Base-by-base conservation (phyloP, 179 eudicot genomes). In the Spinacia oleracea region DNA sequence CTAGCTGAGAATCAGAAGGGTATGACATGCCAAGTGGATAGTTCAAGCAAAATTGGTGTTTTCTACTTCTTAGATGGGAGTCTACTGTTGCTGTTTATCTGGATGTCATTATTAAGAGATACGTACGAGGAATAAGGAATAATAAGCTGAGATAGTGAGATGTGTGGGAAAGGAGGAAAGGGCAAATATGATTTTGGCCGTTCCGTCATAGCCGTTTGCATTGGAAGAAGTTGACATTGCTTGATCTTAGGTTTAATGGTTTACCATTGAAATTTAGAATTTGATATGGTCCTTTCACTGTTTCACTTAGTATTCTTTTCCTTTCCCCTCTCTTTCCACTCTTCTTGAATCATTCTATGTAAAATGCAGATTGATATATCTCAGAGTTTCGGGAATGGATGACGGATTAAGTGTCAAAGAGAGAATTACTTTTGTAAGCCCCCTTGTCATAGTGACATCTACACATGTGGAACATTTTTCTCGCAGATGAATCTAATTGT, bases 351-450 rank as follows among this genome's bases (percentile, higher is more conserved):
- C 10, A 35, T 70, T 27, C 40, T 56, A 29, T 71, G 72, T 23
- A 65, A 67, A 45, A 77, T 81, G 75, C 96, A 96, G 99, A 82
- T 87, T 96, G 85, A 86, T 89, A 81, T 96, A 94, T 79, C 96
- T 96, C 74, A 90, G 84, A 82, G 98, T 96, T 56, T 84, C 87
- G 11, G 98, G 98, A 76, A 94, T 96, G 99, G 96, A 94, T 79
- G 96, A 94, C 58, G 99, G 97, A 55, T 79, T 96, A 50, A 88
- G 80, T 83, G 88, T 91, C 79, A 96, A 96, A 81, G 98, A 96
- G 82, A 89, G 96, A 81, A 85, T 92, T 79, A 78, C 88, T 67
- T 92, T 85, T 85, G 98, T 96, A 83, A 89, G 98, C 51, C 50
- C 56, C 53, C 58, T 50, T 63, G 20, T 27, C 23, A 25, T 45